Base-by-base conservation (phyloP, 306 rosid genomes). In the Ziziphus jujuba region DNA sequence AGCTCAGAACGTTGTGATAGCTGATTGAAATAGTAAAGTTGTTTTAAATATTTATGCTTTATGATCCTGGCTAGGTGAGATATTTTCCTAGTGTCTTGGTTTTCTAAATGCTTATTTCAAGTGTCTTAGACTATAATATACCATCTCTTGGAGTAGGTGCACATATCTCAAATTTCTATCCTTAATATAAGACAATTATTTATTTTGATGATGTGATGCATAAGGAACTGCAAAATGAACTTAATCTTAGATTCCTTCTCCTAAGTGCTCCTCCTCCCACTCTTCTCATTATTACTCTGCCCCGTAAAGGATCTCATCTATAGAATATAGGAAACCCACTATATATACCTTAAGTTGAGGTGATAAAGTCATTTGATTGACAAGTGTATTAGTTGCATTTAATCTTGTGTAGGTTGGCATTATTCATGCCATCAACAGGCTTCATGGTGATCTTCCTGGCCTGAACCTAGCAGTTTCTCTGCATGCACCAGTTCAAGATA, bases 391-490 rank as follows among this genome's bases (percentile, higher is more conserved):
- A 21, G 38, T 77, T 76, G 50, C 66, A 9, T 55, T 28, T 23
- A 62, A 36, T 75, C 40, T 55, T 69, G 49, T 58, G 71, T 71
- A 92, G 97, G 98, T 93, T 64, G 97, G 98, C 66, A 88, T 93
- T 59, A 79, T 88, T 77, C 98, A 90, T 73, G 87, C 95, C 59
- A 93, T 93, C 85, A 90, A 86, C 70, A 93, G 84, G 77, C 90
- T 93, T 79, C 90, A 86, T 67, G 67, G 65, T 79, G 98, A 93
- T 78, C 86, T 93, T 25, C 96, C 97, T 9, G 98, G 98, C 54
- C 76, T 93, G 82, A 93, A 93, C 77, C 86, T 93, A 71, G 98
- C 98, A 48, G 93, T 93, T 85, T 90, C 98, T 54, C 84, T 90
- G 68, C 98, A 93, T 60, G 98, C 98, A 31, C 97, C 98, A 3